phyloP scores from a whole-genome alignment of 73 alveolate genomes.

The Tetrahymena thermophila region DNA sequence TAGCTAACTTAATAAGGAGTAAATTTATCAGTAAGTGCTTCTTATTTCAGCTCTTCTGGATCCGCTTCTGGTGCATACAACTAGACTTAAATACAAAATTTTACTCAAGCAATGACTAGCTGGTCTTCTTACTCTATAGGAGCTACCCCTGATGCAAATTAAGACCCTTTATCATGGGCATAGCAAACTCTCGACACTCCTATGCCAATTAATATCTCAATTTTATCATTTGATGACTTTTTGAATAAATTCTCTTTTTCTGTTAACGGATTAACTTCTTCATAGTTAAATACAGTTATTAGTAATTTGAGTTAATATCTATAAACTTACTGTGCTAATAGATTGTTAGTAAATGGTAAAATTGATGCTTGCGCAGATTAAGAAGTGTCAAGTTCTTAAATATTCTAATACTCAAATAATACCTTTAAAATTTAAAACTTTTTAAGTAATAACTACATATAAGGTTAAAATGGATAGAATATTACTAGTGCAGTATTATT shows the following conservation, averaged over 20 bases:
- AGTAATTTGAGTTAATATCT: background rate
- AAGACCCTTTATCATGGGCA: background rate
- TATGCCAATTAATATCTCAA: background rate
- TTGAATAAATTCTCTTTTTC: background rate
- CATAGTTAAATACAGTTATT: background rate
- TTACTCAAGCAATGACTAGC: background rate
- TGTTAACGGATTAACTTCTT: background rate
- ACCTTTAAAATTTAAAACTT: background rate
- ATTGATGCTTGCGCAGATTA: background rate
- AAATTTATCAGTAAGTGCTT: background rate
- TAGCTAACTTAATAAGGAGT: background rate
- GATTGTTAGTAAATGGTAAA: background rate
- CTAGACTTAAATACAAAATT: background rate
- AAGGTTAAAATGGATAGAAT: background rate
- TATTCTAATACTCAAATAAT: background rate
- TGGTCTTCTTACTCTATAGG: background rate
- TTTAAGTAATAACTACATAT: background rate
- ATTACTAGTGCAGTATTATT: background rate
- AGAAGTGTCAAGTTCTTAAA: background rate
- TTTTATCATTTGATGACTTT: background rate
- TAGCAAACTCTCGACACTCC: background rate
- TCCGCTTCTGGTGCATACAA: background rate
- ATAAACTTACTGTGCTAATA: background rate
- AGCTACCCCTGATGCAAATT: background rate
- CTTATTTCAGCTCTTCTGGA: background rate